Base-by-base conservation (phyloP, 1,284 basidiomycete genomes). In the Cryptococcus depauperatus region DNA sequence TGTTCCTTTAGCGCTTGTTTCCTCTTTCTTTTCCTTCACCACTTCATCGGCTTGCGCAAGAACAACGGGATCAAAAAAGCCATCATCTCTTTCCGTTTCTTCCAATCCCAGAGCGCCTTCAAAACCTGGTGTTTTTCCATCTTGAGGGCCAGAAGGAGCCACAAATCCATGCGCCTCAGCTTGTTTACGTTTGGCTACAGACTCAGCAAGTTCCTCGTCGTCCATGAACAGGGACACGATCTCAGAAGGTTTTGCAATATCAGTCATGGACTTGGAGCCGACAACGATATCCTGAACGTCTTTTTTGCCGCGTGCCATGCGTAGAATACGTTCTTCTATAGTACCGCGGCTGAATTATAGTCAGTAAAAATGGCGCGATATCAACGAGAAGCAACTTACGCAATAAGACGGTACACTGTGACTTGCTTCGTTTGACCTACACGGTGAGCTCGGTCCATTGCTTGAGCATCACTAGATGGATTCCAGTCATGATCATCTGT, bases 231-330 rank as follows among this genome's bases (percentile, higher is more conserved):
- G 73, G 51, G 91, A 90, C 7, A 96, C 92, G 49, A 99, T 96
- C 69, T 99, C 95, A 72, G 90, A 92, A 23, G 91, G 88, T 69
- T 91, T 95, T 35, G 90, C 83, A 47, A 88, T 85, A 52, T 95
- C 84, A 18, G 84, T 82, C 68, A 96, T 83, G 48, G 81, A 90
- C 73, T 96, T 96, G 73, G 88, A 92, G 48, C 95, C 95, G 13
- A 98, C 95, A 51, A 99, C 95, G 54, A 98, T 95, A 64, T 99
- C 95, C 81, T 98, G 95, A 7, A 88, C 89, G 64, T 93, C 89
- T 79, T 93, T 93, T 77, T 95, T 95, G 41, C 89, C 88, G 34
- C 91, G 80, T 3, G 91, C 89, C 35, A 96, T 75, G 68, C 92
- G 87, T 18, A 99, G 81, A 56, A 99, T 98, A 7, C 95, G 89